Evolutionary conservation across 2,329 filamentous ascomycete genomes (phyloP), one percentile per base, ranked within the genome.

Genomic region (Zymoseptoria passerinii): DNA sequence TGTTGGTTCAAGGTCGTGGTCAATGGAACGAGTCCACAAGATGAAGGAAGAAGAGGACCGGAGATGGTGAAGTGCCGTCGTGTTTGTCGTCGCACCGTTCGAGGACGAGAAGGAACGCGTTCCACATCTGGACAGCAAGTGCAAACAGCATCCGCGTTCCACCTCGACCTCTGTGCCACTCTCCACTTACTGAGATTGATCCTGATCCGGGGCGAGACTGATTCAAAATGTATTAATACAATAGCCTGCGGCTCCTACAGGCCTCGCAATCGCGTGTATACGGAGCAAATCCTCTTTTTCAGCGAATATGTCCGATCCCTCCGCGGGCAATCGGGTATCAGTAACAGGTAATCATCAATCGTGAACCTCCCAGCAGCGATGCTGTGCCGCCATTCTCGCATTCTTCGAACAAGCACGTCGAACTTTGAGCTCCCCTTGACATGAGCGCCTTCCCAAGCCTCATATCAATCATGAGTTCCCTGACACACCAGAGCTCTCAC

Each of bases 401-500:
- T n/a, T 16, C n/a, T 16, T 16, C 35, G n/a, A 44, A 3, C 35
- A 16, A 44, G 35, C 10, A 13, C n/a, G 35, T 44, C 35, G n/a
- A 3, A 16, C 35, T 44, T 16, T 13, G n/a, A 1, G 16, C 35
- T 16, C 16, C 35, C n/a, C n/a, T 16, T 16, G 7, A 16, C 16
- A 16, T 16, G 35, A 44, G 35, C 35, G 9, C 4, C 1, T 44
- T n/a, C 35, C 16, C 35, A 3, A 40, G 35, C 13, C n/a, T n/a
- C 35, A 44, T 16, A 44, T 44, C 35, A 16, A 44, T 44, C 35
- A 44, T 44, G 35, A 44, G 16, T 44, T 44, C 35, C 35, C 35
- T 29, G 62, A 61, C 9, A 65, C 64, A 52, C 66, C 68, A 28
- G 60, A 52, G 56, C 69, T 71, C 64, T 72, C 70, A 5, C 70